Evolutionary conservation across 208 protist species (phyloP), one percentile per base, ranked within the genome.

Genomic region (Acanthamoeba quina): DNA sequence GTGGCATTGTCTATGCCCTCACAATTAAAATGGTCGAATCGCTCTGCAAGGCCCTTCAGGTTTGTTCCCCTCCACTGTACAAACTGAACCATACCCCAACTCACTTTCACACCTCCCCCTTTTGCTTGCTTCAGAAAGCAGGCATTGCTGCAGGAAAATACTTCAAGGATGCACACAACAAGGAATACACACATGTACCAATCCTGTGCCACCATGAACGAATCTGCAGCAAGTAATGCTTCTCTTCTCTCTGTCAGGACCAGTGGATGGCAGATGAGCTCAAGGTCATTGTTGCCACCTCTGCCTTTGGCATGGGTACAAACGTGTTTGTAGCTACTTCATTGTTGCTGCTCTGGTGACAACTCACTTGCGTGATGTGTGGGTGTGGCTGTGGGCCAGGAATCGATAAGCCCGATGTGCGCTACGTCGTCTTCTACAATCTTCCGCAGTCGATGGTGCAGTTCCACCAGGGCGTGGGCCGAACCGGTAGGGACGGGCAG

Each of bases 401-500:
- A 19, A 99, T 99, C 78, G 98, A 99, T 95, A 99, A 99, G 95
- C 86, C 96, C 1, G 98, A 99, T 93, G 99, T 99, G 49, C 98
- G 99, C 64, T 98, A 97, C 94, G 98, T 99, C 5, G 95, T 99
- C 54, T 99, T 99, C 97, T 97, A 98, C 54, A 96, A 96, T 0
- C 95, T 99, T 11, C 99, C 99, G 0, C 98, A 98, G 76, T 99
- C n/a, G 29, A 85, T 99, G 15, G 99, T 99, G 96, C 97, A 95
- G 26, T 99, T 99, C 94, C 98, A 99, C 70, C 99, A 99, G 95
- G 99, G 99, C 94, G 98, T 97, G 31, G 99, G 99, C 44, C 97
- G 90, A 19, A 70, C 90, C 19, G 90, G 90, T 1, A 13, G 90
- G 13, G 90, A 94, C 60, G 90, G 90, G 0, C 41, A 60, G 10